Percentiles rank a stretch among this genome's conserved stretches.
Evolutionary conservation across 73 alveolate genomes (phyloP).

Genomic region (Stentor coeruleus): DNA sequence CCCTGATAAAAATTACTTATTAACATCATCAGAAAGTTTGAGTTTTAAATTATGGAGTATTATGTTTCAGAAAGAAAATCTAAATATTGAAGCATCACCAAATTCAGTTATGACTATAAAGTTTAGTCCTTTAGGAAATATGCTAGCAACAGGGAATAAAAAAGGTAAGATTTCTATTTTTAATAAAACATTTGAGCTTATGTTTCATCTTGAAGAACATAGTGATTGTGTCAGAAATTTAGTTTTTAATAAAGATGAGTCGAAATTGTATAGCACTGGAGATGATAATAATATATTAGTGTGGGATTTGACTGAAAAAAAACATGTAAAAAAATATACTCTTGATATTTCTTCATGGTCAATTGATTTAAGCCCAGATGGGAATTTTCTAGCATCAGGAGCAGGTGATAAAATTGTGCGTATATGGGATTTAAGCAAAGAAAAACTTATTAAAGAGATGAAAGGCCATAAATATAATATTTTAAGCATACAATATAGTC

Average conservation of each 20-base stretch:
- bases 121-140: no score
- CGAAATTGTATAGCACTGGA: slow-evolving; percentile 1
- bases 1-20: no score
- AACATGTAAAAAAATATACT: background rate
- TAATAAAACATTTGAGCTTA: no score
- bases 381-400: background rate
- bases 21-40: no score
- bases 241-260: slow-evolving; percentile 12
- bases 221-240: no score
- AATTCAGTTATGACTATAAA: no score
- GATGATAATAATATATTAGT: background rate
- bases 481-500: background rate
- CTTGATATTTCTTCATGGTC: background rate
- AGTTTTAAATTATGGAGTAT: no score
- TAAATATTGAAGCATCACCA: no score
- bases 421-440: background rate
- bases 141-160: no score
- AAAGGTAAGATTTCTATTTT: no score
- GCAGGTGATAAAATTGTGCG: background rate
- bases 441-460: background rate
- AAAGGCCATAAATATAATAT: background rate
- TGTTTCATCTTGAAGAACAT: no score
- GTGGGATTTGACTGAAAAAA: background rate
- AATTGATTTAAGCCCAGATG: background rate
- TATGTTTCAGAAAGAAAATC: no score